phyloP scores from a whole-genome alignment of 257 asterid genomes.

The Fraxinus pennsylvanica region DNA sequence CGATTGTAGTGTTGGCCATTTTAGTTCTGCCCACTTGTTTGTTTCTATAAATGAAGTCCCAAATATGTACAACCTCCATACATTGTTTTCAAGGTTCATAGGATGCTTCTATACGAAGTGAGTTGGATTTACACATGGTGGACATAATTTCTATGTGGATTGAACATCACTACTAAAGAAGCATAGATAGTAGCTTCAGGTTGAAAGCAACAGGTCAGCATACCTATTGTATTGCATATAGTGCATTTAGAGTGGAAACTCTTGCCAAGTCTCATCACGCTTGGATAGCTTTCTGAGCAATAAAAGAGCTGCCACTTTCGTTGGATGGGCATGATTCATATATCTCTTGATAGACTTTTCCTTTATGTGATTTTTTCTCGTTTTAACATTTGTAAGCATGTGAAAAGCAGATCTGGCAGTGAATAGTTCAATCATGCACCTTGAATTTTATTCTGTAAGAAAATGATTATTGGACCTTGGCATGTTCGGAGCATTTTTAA shows the following conservation, averaged over 20 bases:
- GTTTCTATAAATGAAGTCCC: not conserved
- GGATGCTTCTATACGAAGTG: not conserved
- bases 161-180: not conserved
- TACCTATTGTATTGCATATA: not conserved
- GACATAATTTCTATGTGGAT: not conserved
- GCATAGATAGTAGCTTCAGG: not conserved
- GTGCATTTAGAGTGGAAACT: not conserved
- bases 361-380: not conserved
- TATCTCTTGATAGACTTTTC: not conserved
- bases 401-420: not conserved
- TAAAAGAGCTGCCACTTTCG: not conserved
- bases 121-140: slow-evolving; percentile 2
- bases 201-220: not conserved
- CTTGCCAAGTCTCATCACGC: not conserved
- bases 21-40: not conserved
- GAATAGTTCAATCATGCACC: not conserved
- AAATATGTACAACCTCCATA: not conserved
- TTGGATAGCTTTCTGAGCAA: not conserved
- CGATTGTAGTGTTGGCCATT: not conserved
- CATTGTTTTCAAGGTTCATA: not conserved
- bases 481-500: not conserved
- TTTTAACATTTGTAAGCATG: not conserved
- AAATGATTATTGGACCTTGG: not conserved
- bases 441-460: not conserved
- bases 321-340: not conserved